Percentiles rank a stretch among this genome's conserved stretches.
Evolutionary conservation across 495 filamentous ascomycete species (phyloP).

Genomic region (Chaetomidium leptoderma): DNA sequence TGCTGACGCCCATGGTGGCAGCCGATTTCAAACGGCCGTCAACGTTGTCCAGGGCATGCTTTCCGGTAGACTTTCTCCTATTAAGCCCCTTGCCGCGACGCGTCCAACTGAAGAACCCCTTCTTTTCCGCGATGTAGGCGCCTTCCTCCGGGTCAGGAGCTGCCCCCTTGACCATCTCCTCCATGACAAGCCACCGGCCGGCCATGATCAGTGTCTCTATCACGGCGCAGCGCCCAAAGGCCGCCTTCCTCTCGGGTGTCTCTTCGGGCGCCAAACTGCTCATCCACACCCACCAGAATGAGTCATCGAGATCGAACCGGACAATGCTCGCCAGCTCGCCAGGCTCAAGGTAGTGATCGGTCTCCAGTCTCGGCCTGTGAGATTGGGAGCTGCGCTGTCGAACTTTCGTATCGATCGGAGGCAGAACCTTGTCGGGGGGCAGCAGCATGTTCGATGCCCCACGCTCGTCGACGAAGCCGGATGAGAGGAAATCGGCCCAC

Average conservation of each 20-base stretch:
- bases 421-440: slow-evolving; percentile 85
- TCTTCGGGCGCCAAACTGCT: slow-evolving; percentile 91
- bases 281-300: slow-evolving; percentile 99
- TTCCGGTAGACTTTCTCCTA: slow-evolving; percentile 63
- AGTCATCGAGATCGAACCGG: slow-evolving; percentile 81
- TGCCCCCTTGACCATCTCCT: slow-evolving; percentile 94
- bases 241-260: slow-evolving; percentile 74
- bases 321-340: slow-evolving; percentile 92
- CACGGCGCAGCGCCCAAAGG: slow-evolving; percentile 89
- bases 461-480: slow-evolving; percentile 78
- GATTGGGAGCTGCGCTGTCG: slow-evolving; percentile 85
- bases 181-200: slow-evolving; percentile 86
- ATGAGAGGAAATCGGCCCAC: slow-evolving; percentile 95
- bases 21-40: slow-evolving; percentile 29
- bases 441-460: slow-evolving; percentile 59
- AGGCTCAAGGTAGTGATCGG: slow-evolving; percentile 68
- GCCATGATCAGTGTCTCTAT: slow-evolving; percentile 79
- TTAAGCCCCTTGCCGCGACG: slow-evolving; percentile 61
- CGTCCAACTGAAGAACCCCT: slow-evolving; percentile 80
- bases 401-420: slow-evolving; percentile 64
- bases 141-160: slow-evolving; percentile 78
- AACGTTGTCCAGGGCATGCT: slow-evolving; percentile 38
- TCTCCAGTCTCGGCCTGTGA: slow-evolving; percentile 64
- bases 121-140: slow-evolving; percentile 91
- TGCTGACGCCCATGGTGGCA: slow-evolving; percentile 60